Conservation (phyloP, 805 yeast genomes). For the Candida endomychidarum region DNA sequence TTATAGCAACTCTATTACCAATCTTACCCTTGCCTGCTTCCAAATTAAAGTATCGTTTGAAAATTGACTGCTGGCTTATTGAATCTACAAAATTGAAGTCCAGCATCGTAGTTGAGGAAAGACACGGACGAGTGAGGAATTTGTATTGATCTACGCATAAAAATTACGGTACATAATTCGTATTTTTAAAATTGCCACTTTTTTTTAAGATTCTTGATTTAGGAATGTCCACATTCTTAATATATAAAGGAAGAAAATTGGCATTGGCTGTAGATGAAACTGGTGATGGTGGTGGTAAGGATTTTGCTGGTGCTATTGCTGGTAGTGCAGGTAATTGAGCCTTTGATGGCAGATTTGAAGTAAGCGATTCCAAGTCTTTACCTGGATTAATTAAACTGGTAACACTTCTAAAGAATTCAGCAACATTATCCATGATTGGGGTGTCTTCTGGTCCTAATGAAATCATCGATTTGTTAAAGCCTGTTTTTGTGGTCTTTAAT, state of each 20-base stretch:
- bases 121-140: too few relatives aligned
- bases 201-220: neutral
- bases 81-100: constrained; percentile 5
- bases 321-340: neutral
- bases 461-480: neutral
- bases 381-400: constrained; percentile 8
- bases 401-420: constrained; percentile 10
- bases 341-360: too few relatives aligned
- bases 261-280: neutral
- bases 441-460: constrained; percentile 3
- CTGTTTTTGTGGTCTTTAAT: neutral
- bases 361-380: neutral
- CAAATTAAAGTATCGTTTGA: too few relatives aligned
- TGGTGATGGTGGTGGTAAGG: neutral
- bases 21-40: neutral
- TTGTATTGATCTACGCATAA: neutral
- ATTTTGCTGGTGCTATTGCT: neutral
- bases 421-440: constrained; percentile 5
- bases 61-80: constrained; percentile 12
- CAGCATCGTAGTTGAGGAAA: too few relatives aligned
- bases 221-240: neutral
- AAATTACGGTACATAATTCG: neutral
- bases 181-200: neutral
- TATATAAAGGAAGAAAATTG: constrained; percentile 1
- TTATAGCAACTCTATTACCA: constrained; percentile 12